Percentiles rank a stretch among this genome's conserved stretches.
phyloP scores from a whole-genome alignment of 2,329 filamentous ascomycete species.

The Geosmithia putterillii region DNA sequence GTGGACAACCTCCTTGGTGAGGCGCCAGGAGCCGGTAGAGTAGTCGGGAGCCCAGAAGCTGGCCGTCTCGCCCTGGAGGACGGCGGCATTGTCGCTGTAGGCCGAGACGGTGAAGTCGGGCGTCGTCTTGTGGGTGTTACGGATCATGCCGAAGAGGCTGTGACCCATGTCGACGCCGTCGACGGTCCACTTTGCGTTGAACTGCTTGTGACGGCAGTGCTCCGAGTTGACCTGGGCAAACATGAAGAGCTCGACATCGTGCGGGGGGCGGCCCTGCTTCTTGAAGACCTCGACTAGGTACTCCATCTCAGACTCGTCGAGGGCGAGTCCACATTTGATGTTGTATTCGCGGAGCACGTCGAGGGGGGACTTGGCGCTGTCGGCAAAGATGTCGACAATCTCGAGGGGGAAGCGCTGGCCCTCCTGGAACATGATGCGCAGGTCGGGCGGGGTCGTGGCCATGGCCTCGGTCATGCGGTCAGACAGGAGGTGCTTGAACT shows the following conservation, averaged over 20 bases:
- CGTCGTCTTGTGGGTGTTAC: slow-evolving; percentile 79
- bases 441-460: slow-evolving; percentile 51
- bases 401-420: slow-evolving; percentile 49
- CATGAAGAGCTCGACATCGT: slow-evolving; percentile 97
- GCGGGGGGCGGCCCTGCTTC: slow-evolving; percentile 45
- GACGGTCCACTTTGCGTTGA: slow-evolving; percentile 94
- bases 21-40: slow-evolving; percentile 74
- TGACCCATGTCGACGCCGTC: slow-evolving; percentile 70
- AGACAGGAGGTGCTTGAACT: slow-evolving; percentile 61
- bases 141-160: slow-evolving; percentile 91
- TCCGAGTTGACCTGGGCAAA: slow-evolving; percentile 99
- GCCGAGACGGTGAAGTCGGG: slow-evolving; percentile 82
- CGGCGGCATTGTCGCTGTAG: slow-evolving; percentile 97
- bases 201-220: slow-evolving; percentile 77
- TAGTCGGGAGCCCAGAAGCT: slow-evolving; percentile 76
- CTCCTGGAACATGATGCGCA: slow-evolving; percentile 70
- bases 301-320: slow-evolving; percentile 82
- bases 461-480: slow-evolving; percentile 95
- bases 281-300: slow-evolving; percentile 63
- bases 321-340: slow-evolving; percentile 66
- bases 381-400: slow-evolving; percentile 61
- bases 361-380: slow-evolving; percentile 46
- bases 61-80: slow-evolving; percentile 34
- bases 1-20: slow-evolving; percentile 77
- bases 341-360: slow-evolving; percentile 74